Evolutionary conservation across 2,329 filamentous ascomycete genomes (phyloP).

Genomic region (Blumeria graminis): DNA sequence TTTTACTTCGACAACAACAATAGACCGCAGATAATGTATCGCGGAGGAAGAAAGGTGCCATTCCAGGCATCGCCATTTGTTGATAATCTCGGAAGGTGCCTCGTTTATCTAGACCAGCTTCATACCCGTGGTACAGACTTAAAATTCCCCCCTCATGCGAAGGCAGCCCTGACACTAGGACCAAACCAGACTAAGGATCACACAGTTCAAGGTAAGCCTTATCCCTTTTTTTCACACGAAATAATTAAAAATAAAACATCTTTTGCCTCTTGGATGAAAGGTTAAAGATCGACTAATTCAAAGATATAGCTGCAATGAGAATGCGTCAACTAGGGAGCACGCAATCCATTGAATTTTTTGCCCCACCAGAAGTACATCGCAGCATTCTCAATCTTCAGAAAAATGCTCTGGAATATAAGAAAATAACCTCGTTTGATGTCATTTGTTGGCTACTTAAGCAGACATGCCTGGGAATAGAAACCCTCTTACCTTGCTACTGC

Average conservation of each 20-base stretch:
- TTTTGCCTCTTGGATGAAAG: too few relatives aligned
- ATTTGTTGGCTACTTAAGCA: slow-evolving; percentile 39
- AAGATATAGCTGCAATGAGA: slow-evolving; percentile 33
- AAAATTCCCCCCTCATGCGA: slow-evolving; percentile 5
- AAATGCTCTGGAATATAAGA: slow-evolving; percentile 4
- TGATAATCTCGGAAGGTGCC: slow-evolving; percentile 6
- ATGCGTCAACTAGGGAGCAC: slow-evolving; percentile 28
- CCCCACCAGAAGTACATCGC: slow-evolving; percentile 15
- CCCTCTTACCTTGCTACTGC: slow-evolving; percentile 30
- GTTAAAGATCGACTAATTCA: background rate
- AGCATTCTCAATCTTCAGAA: slow-evolving; percentile 27
- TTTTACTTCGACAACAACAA: slow-evolving; percentile 6
- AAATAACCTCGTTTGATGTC: slow-evolving; percentile 19
- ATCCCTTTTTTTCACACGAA: background rate
- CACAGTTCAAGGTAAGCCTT: slow-evolving; percentile 25
- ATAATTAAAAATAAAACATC: too few relatives aligned
- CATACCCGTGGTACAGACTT: slow-evolving; percentile 10
- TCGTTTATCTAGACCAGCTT: slow-evolving; percentile 10
- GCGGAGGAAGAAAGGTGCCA: slow-evolving; percentile 4
- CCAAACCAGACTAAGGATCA: slow-evolving; percentile 8
- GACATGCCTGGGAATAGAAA: slow-evolving; percentile 33
- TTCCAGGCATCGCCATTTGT: slow-evolving; percentile 7
- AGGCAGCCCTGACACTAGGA: slow-evolving; percentile 7
- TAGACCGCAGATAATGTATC: slow-evolving; percentile 5
- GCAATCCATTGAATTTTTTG: slow-evolving; percentile 11